Conservation (phyloP, 116 monocot genomes). For the Zostera marina region DNA sequence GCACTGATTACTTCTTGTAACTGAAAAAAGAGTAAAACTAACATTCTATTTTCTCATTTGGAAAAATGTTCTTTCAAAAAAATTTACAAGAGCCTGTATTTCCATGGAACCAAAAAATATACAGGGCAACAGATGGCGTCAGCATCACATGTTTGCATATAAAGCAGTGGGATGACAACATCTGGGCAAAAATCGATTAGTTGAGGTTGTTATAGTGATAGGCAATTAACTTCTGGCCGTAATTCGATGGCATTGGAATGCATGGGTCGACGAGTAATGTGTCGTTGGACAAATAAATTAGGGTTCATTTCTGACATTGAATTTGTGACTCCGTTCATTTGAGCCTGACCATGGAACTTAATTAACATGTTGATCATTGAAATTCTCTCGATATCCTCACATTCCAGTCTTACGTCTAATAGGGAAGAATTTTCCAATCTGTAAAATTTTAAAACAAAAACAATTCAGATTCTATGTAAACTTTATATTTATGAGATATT, state of each 20-base stretch:
- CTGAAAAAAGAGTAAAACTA: background rate
- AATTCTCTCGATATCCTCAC: slow-evolving; percentile 59
- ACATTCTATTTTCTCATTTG: background rate
- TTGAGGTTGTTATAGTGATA: slow-evolving; percentile 39
- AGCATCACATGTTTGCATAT: background rate
- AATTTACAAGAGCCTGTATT: slow-evolving; percentile 3
- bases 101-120: background rate
- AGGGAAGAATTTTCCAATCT: slow-evolving; percentile 52
- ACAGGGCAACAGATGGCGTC: slow-evolving; percentile 3
- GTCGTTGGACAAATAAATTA: slow-evolving; percentile 38
- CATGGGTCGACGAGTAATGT: slow-evolving; percentile 30
- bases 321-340: slow-evolving; percentile 18
- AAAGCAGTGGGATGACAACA: slow-evolving; percentile 3
- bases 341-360: slow-evolving; percentile 56
- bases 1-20: slow-evolving; percentile 4
- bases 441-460: slow-evolving; percentile 4
- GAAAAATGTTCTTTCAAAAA: slow-evolving; percentile 1
- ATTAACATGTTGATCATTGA: slow-evolving; percentile 71
- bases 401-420: slow-evolving; percentile 45
- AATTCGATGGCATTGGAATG: slow-evolving; percentile 24
- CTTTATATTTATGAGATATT: too few species aligned
- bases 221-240: slow-evolving; percentile 16
- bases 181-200: slow-evolving; percentile 12
- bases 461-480: background rate
- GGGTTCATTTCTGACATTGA: slow-evolving; percentile 20